Evolutionary conservation across 2,329 filamentous ascomycete genomes (phyloP).

Genomic region (Mycosphaerelloides madeirae): DNA sequence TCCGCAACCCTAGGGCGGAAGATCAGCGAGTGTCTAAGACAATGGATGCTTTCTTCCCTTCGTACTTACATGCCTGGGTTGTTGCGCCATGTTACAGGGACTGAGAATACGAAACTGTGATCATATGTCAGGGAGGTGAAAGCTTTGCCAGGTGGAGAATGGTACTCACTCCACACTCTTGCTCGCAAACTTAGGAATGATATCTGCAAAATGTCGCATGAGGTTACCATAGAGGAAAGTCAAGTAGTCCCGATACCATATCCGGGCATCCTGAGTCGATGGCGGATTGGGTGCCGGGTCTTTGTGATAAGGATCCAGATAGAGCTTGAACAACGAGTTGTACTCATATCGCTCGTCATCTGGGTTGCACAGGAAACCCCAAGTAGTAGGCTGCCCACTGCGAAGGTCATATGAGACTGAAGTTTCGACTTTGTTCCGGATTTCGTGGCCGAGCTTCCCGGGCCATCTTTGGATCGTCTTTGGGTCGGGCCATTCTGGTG

Average conservation of each 20-base stretch:
- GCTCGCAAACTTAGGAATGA: no score
- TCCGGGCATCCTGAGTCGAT: slow-evolving; percentile 7
- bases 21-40: no score
- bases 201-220: slow-evolving; percentile 2
- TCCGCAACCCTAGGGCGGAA: no score
- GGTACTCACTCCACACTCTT: no score
- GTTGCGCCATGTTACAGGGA: not conserved
- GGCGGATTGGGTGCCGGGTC: slow-evolving; percentile 2
- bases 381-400: not conserved
- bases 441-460: not conserved
- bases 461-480: slow-evolving; percentile 22
- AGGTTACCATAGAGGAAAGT: slow-evolving; percentile 8
- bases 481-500: slow-evolving; percentile 16
- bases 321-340: slow-evolving; percentile 21
- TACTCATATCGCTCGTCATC: slow-evolving; percentile 8
- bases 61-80: slow-evolving; percentile 2
- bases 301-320: slow-evolving; percentile 17
- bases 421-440: not conserved
- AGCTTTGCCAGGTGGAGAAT: no score
- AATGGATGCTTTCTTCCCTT: no score
- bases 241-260: slow-evolving; percentile 17
- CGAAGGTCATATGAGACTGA: not conserved
- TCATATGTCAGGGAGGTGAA: not conserved
- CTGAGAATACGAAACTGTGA: not conserved
- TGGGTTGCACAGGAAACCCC: slow-evolving; percentile 20